phyloP scores from a whole-genome alignment of 306 rosid genomes.

The Cicer chorassanicum region DNA sequence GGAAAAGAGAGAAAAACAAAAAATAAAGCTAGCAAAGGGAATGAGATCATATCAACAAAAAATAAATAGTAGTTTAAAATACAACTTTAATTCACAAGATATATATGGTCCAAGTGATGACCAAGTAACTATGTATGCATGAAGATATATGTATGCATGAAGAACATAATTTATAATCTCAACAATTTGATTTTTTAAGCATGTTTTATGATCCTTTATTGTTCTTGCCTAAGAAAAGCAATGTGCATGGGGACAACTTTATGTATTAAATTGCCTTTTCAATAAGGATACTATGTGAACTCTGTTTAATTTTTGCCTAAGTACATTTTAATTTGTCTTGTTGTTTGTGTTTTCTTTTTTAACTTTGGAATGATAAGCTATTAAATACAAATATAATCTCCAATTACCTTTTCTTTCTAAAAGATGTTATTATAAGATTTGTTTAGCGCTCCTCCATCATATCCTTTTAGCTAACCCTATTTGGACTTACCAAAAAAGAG shows the following conservation, averaged over 20 bases:
- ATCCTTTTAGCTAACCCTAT: constrained; percentile 53
- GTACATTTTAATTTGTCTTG: constrained; percentile 70
- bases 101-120: constrained; percentile 30
- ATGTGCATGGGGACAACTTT: constrained; percentile 56
- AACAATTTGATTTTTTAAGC: constrained; percentile 43
- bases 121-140: too few relatives aligned
- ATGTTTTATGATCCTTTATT: constrained; percentile 48
- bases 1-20: constrained; percentile 47
- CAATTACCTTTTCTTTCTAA: constrained; percentile 43
- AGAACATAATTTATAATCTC: constrained; percentile 17
- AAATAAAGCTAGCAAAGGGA: constrained; percentile 47
- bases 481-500: constrained; percentile 61
- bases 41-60: constrained; percentile 36
- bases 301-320: constrained; percentile 51
- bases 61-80: constrained; percentile 43
- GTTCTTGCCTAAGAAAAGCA: constrained; percentile 56
- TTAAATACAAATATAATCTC: constrained; percentile 52
- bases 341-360: constrained; percentile 69
- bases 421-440: constrained; percentile 53
- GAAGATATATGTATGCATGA: constrained; percentile 2
- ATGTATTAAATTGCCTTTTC: constrained; percentile 54
- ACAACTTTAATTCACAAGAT: constrained; percentile 42
- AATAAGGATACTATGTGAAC: constrained; percentile 58
- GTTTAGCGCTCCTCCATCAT: constrained; percentile 64
- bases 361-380: constrained; percentile 45